These are phyloP conservation scores for Aureobasidium sp. DNA, from an alignment of 2,329 filamentous ascomycete genomes.

Conservation along the genomic window DNA sequence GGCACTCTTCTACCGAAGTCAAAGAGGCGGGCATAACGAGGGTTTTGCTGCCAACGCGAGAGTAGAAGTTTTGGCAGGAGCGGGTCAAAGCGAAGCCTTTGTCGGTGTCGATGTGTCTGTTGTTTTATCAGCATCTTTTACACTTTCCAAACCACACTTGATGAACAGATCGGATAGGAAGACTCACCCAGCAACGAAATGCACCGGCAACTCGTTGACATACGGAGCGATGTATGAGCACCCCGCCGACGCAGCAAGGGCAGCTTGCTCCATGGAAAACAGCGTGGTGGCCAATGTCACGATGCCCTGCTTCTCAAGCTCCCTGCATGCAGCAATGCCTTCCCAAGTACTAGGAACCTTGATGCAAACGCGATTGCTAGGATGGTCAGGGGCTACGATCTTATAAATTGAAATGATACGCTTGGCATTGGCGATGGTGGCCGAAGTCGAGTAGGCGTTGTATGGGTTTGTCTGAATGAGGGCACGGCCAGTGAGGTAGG, in stretches of 20 bases:
- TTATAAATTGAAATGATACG: slow-evolving; percentile 12
- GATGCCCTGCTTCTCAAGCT: slow-evolving; percentile 46
- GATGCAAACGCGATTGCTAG: slow-evolving; percentile 44
- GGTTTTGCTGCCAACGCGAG: slow-evolving; percentile 33
- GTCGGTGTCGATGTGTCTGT: slow-evolving; percentile 40
- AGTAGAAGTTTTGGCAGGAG: slow-evolving; percentile 46
- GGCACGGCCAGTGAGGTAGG: slow-evolving; percentile 11
- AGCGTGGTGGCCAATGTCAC: slow-evolving; percentile 54
- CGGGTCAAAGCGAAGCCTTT: slow-evolving; percentile 45
- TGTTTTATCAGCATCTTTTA: background rate
- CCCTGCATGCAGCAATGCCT: slow-evolving; percentile 51
- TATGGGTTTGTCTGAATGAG: slow-evolving; percentile 15
- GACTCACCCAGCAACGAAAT: slow-evolving; percentile 24
- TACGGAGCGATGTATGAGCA: slow-evolving; percentile 57
- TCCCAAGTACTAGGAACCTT: slow-evolving; percentile 58
- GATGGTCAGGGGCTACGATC: background rate
- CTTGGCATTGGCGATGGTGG: slow-evolving; percentile 12
- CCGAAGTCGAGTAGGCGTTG: slow-evolving; percentile 10
- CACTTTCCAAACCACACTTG: too few relatives aligned
- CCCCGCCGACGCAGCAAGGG: slow-evolving; percentile 44
- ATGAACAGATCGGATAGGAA: background rate
- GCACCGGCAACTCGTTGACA: slow-evolving; percentile 56
- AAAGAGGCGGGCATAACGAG: slow-evolving; percentile 50
- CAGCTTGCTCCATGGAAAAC: slow-evolving; percentile 54
- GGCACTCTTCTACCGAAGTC: slow-evolving; percentile 50